A percentile compares a stretch with the other conserved stretches of the same genome.
These are phyloP conservation scores for Kwoniella botswanensis DNA, from an alignment of 768 basidiomycete species.

Conservation along the genomic window DNA sequence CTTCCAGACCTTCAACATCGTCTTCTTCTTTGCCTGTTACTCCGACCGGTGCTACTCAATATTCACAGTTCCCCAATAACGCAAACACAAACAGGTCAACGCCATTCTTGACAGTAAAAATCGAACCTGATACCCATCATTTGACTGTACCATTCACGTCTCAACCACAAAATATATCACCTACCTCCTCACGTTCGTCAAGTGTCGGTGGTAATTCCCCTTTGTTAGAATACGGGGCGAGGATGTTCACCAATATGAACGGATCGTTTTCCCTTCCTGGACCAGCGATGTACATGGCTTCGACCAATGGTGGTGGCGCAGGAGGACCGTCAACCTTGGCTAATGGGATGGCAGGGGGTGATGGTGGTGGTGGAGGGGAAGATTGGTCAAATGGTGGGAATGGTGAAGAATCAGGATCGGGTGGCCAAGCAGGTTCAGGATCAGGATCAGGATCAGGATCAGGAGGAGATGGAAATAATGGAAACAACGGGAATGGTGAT, in stretches of 20 bases:
- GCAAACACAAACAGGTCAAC: background rate
- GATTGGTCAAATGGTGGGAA: slow-evolving; percentile 18
- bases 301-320: slow-evolving; percentile 11
- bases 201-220: slow-evolving; percentile 4
- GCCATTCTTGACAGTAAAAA: slow-evolving; percentile 17
- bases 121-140: slow-evolving; percentile 20
- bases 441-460: slow-evolving; percentile 5
- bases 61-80: background rate
- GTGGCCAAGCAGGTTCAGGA: slow-evolving; percentile 2
- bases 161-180: background rate
- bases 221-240: slow-evolving; percentile 17
- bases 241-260: slow-evolving; percentile 29
- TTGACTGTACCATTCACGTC: background rate
- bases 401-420: slow-evolving; percentile 5
- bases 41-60: slow-evolving; percentile 4
- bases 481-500: slow-evolving; percentile 17
- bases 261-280: slow-evolving; percentile 14
- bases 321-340: slow-evolving; percentile 14
- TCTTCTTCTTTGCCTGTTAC: slow-evolving; percentile 17
- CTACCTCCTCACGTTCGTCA: background rate
- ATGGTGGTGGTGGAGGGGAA: slow-evolving; percentile 9
- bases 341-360: slow-evolving; percentile 13
- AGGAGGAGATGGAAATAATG: slow-evolving; percentile 19
- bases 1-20: background rate
- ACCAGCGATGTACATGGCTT: slow-evolving; percentile 22